Conservation (phyloP, 2,329 filamentous ascomycete species). For the Penicillium palitans region DNA sequence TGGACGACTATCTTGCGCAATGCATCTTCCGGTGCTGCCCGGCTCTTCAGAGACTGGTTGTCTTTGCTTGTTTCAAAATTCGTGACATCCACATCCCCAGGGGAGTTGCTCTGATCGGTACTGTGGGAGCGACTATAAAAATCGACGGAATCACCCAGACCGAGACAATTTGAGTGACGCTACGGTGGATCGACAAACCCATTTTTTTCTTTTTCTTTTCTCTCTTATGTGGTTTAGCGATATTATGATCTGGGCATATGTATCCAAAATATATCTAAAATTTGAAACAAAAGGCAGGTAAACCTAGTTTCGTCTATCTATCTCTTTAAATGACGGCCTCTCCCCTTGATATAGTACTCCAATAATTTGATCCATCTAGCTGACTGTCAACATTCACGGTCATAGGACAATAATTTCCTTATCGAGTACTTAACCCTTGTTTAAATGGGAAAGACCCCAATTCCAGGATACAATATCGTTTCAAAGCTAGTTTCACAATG, state of each 20-base stretch:
- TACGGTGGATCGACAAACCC: background rate
- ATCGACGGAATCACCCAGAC: constrained; percentile 18
- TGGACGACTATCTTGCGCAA: constrained; percentile 48
- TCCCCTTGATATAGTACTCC: background rate
- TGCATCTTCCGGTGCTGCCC: constrained; percentile 50
- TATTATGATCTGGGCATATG: background rate
- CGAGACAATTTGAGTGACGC: constrained; percentile 7
- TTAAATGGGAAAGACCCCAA: too few species aligned
- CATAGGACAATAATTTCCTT: too few species aligned
- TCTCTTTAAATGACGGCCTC: too few species aligned
- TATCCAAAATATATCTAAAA: background rate
- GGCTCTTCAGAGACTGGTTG: constrained; percentile 55
- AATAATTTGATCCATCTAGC: background rate
- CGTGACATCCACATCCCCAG: constrained; percentile 56
- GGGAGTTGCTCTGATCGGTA: constrained; percentile 60
- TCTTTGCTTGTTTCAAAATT: constrained; percentile 64
- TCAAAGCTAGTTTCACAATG: too few species aligned
- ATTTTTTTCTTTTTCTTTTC: background rate
- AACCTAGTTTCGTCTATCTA: background rate
- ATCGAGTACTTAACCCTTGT: too few species aligned
- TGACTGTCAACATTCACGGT: too few species aligned
- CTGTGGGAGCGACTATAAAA: constrained; percentile 21
- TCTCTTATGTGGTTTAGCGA: background rate
- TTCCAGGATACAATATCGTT: too few species aligned
- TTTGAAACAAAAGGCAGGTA: background rate